phyloP scores from a whole-genome alignment of 2,329 filamentous ascomycete genomes.

The Lojkania enalia region DNA sequence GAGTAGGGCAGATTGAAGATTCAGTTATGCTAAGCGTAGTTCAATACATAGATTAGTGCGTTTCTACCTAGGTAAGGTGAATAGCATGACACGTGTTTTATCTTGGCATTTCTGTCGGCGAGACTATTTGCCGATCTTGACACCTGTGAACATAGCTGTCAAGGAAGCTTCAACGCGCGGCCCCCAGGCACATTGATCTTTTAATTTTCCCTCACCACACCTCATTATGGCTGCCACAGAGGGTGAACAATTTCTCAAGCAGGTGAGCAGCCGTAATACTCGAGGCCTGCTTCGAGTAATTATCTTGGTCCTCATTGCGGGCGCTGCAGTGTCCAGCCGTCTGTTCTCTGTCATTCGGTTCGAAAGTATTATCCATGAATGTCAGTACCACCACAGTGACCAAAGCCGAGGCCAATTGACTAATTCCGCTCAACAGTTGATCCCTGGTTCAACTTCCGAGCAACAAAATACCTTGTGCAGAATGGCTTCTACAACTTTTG shows the following conservation, averaged over 20 bases:
- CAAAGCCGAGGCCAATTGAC: constrained; percentile 22
- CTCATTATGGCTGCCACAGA: constrained; percentile 45
- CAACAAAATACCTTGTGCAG: constrained; percentile 94
- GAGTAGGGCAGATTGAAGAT: too few species aligned
- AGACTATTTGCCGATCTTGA: constrained; percentile 22
- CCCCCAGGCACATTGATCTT: constrained; percentile 33
- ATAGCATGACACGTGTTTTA: too few species aligned
- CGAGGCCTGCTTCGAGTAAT: constrained; percentile 83
- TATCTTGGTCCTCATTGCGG: constrained; percentile 90
- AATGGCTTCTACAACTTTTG: constrained; percentile 99
- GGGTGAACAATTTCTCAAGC: constrained; percentile 65
- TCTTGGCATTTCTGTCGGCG: constrained; percentile 18
- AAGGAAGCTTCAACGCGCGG: constrained; percentile 36
- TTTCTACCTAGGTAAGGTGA: too few species aligned
- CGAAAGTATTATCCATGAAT: constrained; percentile 99
- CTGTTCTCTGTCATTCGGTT: constrained; percentile 99
- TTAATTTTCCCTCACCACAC: constrained; percentile 23
- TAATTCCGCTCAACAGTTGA: constrained; percentile 68
- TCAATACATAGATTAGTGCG: too few species aligned
- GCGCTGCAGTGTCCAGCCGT: constrained; percentile 86
- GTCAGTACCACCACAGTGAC: constrained; percentile 60
- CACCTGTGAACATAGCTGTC: constrained; percentile 25
- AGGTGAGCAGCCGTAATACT: constrained; percentile 77
- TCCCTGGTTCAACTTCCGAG: constrained; percentile 99
- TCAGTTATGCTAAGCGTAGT: too few species aligned